Evolutionary conservation across 768 basidiomycete genomes (phyloP).

Genomic region (Serendipita vermifera): DNA sequence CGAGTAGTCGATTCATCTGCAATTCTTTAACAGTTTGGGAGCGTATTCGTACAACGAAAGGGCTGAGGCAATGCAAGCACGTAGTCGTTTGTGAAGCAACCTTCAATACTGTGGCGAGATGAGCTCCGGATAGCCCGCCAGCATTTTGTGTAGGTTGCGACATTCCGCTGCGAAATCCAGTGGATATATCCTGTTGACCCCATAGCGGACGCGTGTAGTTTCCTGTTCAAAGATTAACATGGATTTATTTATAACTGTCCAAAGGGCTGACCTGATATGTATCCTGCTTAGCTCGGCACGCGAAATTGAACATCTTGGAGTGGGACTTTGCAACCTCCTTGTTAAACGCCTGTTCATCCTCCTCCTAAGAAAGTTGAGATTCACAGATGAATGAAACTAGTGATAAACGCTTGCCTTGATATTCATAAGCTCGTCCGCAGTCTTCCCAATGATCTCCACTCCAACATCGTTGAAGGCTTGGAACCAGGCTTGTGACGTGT

Average conservation of each 20-base stretch:
- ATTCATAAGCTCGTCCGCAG: constrained; percentile 64
- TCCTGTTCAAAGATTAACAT: constrained; percentile 37
- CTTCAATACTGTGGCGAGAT: neutral
- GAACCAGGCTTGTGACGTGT: constrained; percentile 81
- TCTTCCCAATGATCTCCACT: constrained; percentile 54
- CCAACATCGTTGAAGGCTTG: constrained; percentile 94
- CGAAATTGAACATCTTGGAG: constrained; percentile 66
- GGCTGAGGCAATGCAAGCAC: neutral
- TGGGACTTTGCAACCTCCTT: constrained; percentile 47
- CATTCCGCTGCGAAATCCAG: constrained; percentile 35
- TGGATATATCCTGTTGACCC: constrained; percentile 50
- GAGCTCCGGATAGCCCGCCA: neutral
- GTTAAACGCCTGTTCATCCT: constrained; percentile 45
- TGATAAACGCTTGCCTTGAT: constrained; percentile 44
- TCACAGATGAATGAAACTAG: constrained; percentile 7
- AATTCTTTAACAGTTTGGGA: neutral
- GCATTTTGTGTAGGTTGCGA: neutral
- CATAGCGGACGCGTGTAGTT: constrained; percentile 68
- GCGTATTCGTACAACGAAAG: neutral
- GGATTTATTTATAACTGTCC: neutral
- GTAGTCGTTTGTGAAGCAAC: neutral
- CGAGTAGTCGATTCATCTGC: neutral
- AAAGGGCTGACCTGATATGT: constrained; percentile 55
- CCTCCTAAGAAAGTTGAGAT: constrained; percentile 32
- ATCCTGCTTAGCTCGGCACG: constrained; percentile 77